phyloP scores from a whole-genome alignment of 352 stramenopile species.

The Phytophthora tubulina region DNA sequence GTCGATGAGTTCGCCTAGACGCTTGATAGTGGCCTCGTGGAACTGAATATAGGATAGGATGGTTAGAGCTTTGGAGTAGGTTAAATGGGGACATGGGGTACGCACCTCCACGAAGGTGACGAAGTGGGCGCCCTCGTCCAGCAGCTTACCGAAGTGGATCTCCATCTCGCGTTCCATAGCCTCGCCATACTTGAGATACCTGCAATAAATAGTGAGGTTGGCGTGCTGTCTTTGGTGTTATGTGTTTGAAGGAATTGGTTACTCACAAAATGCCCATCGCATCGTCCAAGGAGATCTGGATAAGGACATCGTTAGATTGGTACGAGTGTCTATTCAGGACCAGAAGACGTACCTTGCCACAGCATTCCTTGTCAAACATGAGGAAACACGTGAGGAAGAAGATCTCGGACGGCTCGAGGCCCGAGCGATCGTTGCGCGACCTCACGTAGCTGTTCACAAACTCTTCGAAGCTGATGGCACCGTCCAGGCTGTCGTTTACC shows the following conservation, averaged over 20 bases:
- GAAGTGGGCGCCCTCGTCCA: constrained; percentile 69
- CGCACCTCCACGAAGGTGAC: constrained; percentile 72
- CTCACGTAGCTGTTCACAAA: constrained; percentile 81
- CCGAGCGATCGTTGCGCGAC: constrained; percentile 66
- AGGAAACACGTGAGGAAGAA: constrained; percentile 89
- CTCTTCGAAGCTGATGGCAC: constrained; percentile 76
- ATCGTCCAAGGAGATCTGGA: constrained; percentile 77
- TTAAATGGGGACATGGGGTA: neutral
- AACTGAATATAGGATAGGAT: constrained; percentile 43
- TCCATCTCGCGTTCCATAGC: constrained; percentile 87
- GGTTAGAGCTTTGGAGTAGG: neutral
- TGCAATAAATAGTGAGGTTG: constrained; percentile 12
- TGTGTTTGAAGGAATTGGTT: neutral
- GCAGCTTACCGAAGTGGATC: constrained; percentile 69
- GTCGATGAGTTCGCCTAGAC: constrained; percentile 70
- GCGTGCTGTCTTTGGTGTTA: neutral
- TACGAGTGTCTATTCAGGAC: too few relatives aligned
- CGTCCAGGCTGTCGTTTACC: constrained; percentile 82
- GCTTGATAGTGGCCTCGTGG: constrained; percentile 65
- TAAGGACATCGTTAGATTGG: too few relatives aligned
- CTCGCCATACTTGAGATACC: constrained; percentile 81
- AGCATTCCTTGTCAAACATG: constrained; percentile 84
- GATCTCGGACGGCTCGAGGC: constrained; percentile 75
- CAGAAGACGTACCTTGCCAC: constrained; percentile 55
- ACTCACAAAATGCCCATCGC: constrained; percentile 81